Evolutionary conservation across 2,329 filamentous ascomycete species (phyloP), one percentile per base, ranked within the genome.

Genomic region (Mycosphaerella sp.): DNA sequence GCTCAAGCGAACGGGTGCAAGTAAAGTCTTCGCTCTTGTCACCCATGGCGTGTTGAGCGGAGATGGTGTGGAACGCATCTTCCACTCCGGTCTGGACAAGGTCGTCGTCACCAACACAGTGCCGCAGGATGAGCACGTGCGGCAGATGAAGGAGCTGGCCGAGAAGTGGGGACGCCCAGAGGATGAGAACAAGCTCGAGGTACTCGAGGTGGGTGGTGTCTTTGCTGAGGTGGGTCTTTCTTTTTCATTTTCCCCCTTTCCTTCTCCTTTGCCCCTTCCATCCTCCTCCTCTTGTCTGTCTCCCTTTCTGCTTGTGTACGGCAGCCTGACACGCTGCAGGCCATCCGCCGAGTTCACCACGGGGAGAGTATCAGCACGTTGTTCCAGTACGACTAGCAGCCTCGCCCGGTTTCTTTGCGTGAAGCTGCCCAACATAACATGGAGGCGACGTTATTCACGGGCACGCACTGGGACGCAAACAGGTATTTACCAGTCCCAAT

Each of bases 341-440:
- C 93, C 48, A 96, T 97, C 64, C 87, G 93, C 59, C 84, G 93
- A 59, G 92, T 97, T 55, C 93, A 98, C 73, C 91, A 97, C 72
- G 93, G 93, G 66, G 93, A 98, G 76, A 95, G 89, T 67, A 95
- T 98, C 74, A 95, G 90, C 70, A 89, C 93, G 57, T 80, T 98
- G 48, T 98, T 98, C 73, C 86, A 90, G 69, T 86, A 89, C 72
- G 86, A 89, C 69, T 90, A 70, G 56, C 54, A 55, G 50, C 54
- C 54, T 45, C 46, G 53, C 29, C 43, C 54, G 41, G 42, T 49
- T 34, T 53, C 29, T 14, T 42, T 46, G 43, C 54, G 39, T 34
- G 50, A 39, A 47, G 54, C 54, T 26, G 32, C 41, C 23, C 17
- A 36, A 17, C n/a, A 42, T 12, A n/a, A 43, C n/a, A 6, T 48